Conservation (phyloP, 2,329 filamentous ascomycete species). For the Fusarium chlamydosporum region DNA sequence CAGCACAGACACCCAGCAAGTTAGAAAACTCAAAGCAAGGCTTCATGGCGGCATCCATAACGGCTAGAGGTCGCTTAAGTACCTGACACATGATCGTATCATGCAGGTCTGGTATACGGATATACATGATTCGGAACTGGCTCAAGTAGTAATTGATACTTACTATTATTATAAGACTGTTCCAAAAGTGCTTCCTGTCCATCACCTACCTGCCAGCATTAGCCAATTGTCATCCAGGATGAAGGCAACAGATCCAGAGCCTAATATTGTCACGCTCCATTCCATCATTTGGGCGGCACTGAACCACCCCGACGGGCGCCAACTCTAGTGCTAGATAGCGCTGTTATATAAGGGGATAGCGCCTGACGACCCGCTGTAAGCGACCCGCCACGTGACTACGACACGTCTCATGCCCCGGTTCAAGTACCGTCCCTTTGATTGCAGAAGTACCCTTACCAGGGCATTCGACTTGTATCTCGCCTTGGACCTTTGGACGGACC, state of each 20-base stretch:
- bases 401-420: slow-evolving; percentile 47
- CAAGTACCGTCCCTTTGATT: slow-evolving; percentile 49
- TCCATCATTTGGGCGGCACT: slow-evolving; percentile 20
- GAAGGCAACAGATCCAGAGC: not conserved
- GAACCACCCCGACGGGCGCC: slow-evolving; percentile 41
- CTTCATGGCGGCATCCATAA: slow-evolving; percentile 34
- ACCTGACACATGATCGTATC: slow-evolving; percentile 33
- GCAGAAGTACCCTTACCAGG: slow-evolving; percentile 45
- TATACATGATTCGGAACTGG: not conserved
- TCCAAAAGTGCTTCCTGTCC: not conserved
- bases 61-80: slow-evolving; percentile 13
- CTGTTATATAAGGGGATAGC: slow-evolving; percentile 45
- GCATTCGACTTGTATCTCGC: slow-evolving; percentile 47
- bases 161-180: slow-evolving; percentile 16
- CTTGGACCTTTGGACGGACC: slow-evolving; percentile 46
- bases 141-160: not conserved
- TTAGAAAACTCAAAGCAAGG: slow-evolving; percentile 30
- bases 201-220: not conserved
- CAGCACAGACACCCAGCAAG: slow-evolving; percentile 33
- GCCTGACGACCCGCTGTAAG: slow-evolving; percentile 42
- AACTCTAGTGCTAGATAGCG: slow-evolving; percentile 48
- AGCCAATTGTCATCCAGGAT: slow-evolving; percentile 13
- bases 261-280: slow-evolving; percentile 10
- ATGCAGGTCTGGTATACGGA: slow-evolving; percentile 8
- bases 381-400: slow-evolving; percentile 47